Evolutionary conservation across 75 land plant species (phyloP), one percentile per base, ranked within the genome.

Genomic region (Larix kaempferi): DNA sequence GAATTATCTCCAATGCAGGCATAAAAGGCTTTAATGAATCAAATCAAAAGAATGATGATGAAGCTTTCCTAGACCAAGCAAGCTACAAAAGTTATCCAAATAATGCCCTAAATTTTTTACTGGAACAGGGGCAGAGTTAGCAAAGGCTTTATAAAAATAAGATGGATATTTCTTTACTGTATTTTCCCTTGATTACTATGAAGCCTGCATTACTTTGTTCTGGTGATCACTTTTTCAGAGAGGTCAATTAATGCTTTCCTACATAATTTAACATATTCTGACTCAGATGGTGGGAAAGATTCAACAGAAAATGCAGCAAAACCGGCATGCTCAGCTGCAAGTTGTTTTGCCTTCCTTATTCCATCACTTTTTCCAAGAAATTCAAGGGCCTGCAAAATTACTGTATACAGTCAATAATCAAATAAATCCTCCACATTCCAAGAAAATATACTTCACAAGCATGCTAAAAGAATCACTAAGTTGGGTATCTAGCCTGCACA

Each of bases 211-310:
- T 79, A 96, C 75, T 92, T 94, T 8, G 92, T 88, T 78, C 99
- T 89, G 74, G 87, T 87, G 41, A 94, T 82, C 16, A 92, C 95
- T 62, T 80, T 79, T 13, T 92, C 83, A 14, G 98, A 89, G 37
- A 96, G 90, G 57, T 91, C 93, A 25, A 88, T 71, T 17, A 96
- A 89, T 19, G 98, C 99, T 52, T 84, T 64, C 61, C 99, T 88
- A 66, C 95, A 96, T 57, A 79, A 76, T 41, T 65, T 81, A 4
- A 89, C 92, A 55, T 88, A 80, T 57, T 86, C 89, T 71, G 90
- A 86, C 59, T 81, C 74, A 21, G 80, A 89, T 26, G 87, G 86
- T 16, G 99, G 98, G 41, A 96, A 89, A 26, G 90, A 72, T 55
- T 90, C 81, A 64, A 96, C 81, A 5, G 99, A 95, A 4, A 56